Base-by-base conservation (phyloP, 2,329 filamentous ascomycete species). In the Penicillium italicum region DNA sequence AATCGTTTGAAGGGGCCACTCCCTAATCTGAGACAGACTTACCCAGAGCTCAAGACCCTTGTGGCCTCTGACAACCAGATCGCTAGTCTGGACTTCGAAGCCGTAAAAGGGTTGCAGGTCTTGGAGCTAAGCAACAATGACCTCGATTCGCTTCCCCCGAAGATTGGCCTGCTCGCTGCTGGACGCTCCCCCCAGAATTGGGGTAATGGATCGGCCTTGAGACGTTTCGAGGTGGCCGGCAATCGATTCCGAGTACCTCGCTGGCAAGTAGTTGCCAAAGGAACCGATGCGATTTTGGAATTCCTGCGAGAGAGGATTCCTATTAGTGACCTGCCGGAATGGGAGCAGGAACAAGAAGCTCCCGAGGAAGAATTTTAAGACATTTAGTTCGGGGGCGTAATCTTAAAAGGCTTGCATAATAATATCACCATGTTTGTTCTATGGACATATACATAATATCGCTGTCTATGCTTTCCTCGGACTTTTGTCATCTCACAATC, bases 221-320 rank as follows among this genome's bases (percentile, higher is more conserved):
- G 79, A 73, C 82, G 79, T 51, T 77, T 97, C 10, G 88, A 96
- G 45, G 88, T 96, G 4, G 84, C 83, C 28, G 91, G 91, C 0
- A 97, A 97, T 70, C 82, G 86, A 31, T 97, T 97, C 75, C 82
- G 90, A 31, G 91, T 97, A 31, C 93, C 93, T 0, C 85, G 89
- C 54, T 92, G 88, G 77, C 89, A 88, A 60, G 82, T 96, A 7
- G 76, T 97, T 45, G 89, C 93, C 57, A 89, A 91, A 59, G 93
- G 93, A 0, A 97, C 92, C 0, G 91, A 96, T 65, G 88, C 90
- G 2, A 87, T 91, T 0, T 76, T 97, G 62, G 80, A 85, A 47
- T 96, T 91, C 88, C 73, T 97, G 48, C 82, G 89, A 57, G 88
- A 90, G 28, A 82, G 88, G 53, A 87, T 96, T 34, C 86, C 89